Percentiles rank a stretch among this genome's conserved stretches.
Conservation (phyloP, 805 yeast genomes). For the Kazachstania martiniae region DNA sequence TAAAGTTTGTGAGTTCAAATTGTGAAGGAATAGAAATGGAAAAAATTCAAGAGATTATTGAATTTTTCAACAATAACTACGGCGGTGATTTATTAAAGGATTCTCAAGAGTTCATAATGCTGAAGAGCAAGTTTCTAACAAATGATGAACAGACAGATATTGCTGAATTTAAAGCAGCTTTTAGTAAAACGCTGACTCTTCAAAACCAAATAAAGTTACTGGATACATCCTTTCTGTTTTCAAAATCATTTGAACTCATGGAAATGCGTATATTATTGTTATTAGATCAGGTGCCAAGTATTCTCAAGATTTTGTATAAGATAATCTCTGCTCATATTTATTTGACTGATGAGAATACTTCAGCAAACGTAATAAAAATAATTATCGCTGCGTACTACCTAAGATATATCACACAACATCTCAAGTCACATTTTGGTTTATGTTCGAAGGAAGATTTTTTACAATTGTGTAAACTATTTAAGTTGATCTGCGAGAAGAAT, state of each 20-base stretch:
- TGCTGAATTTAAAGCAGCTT: no score
- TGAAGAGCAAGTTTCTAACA: slow-evolving; percentile 19
- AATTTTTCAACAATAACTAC: slow-evolving; percentile 13
- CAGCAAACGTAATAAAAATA: no score
- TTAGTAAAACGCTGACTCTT: no score
- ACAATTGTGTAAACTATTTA: slow-evolving; percentile 9
- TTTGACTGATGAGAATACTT: no score
- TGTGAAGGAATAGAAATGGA: not conserved
- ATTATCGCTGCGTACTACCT: no score
- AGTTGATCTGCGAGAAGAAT: slow-evolving; percentile 4
- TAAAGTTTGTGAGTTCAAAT: not conserved
- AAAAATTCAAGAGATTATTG: slow-evolving; percentile 4
- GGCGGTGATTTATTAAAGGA: slow-evolving; percentile 15
- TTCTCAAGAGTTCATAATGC: slow-evolving; percentile 13
- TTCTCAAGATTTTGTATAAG: not conserved
- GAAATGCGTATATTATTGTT: slow-evolving; percentile 7
- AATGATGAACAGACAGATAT: slow-evolving; percentile 20
- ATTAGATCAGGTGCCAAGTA: slow-evolving; percentile 2
- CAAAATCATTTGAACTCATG: slow-evolving; percentile 4
- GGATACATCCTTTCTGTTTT: slow-evolving; percentile 8
- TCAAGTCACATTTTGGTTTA: no score
- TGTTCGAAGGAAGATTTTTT: slow-evolving; percentile 8
- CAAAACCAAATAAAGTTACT: slow-evolving; percentile 4
- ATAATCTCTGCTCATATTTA: not conserved
- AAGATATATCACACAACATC: no score